Conservation (phyloP, 2,329 filamentous ascomycete genomes). For the Sarocladium kiliense region DNA sequence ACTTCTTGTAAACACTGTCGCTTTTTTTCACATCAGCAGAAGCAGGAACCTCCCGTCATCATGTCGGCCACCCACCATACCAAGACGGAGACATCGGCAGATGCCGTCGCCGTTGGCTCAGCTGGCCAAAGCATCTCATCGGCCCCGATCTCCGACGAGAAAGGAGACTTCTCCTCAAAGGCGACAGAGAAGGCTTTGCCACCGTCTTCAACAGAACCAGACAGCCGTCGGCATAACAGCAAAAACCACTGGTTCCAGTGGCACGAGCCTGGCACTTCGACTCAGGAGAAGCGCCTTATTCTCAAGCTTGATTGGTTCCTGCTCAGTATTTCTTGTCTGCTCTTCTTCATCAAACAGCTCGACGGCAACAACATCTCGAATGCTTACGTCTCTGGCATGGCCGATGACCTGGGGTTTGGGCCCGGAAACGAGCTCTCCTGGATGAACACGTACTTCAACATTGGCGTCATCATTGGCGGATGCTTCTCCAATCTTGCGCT, state of each 20-base stretch:
- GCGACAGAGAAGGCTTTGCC: no score
- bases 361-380: slow-evolving; percentile 42
- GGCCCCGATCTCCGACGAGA: no score
- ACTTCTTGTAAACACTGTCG: no score
- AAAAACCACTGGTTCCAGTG: slow-evolving; percentile 33
- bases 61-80: no score
- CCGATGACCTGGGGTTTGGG: slow-evolving; percentile 38
- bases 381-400: slow-evolving; percentile 43
- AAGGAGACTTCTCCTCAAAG: no score
- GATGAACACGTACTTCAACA: slow-evolving; percentile 41
- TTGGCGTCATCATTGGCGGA: slow-evolving; percentile 36
- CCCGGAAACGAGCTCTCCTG: slow-evolving; percentile 33
- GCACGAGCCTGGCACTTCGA: slow-evolving; percentile 34
- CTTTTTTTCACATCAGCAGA: no score
- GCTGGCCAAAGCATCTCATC: no score
- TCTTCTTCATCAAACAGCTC: slow-evolving; percentile 41
- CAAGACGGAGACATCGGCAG: no score
- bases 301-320: slow-evolving; percentile 47
- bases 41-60: no score
- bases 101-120: no score
- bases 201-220: no score
- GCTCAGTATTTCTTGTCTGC: slow-evolving; percentile 33
- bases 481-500: slow-evolving; percentile 38
- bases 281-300: slow-evolving; percentile 39
- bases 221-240: no score